These are phyloP conservation scores for Senecio squalidus DNA, from an alignment of 140 eudicot genomes.

Conservation along the genomic window DNA sequence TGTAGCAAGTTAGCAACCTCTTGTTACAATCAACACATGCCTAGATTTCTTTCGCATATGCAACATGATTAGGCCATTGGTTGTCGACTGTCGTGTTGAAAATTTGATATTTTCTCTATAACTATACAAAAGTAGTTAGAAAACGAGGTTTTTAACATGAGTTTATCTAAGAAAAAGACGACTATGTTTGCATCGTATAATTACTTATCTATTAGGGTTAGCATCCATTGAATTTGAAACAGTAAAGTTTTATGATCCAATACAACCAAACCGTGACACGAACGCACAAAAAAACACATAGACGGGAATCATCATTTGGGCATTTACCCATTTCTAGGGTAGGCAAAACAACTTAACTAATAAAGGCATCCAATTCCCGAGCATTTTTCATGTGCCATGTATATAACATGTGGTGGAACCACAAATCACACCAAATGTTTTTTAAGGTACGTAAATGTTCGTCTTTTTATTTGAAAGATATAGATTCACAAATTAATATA, in stretches of 20 bases:
- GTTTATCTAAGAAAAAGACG: slow-evolving; percentile 9
- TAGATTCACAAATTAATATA: no score
- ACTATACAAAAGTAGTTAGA: neutral
- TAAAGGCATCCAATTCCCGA: slow-evolving; percentile 9
- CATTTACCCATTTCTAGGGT: slow-evolving; percentile 10
- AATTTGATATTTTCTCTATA: neutral
- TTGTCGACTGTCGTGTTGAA: no score
- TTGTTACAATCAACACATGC: no score
- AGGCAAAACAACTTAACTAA: slow-evolving; percentile 12
- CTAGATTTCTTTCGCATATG: neutral
- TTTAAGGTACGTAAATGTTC: slow-evolving; percentile 11
- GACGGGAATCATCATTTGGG: no score
- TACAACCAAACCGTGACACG: neutral
- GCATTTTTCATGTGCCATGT: slow-evolving; percentile 9
- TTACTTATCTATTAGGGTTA: no score
- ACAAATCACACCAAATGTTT: slow-evolving; percentile 15
- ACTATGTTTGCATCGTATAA: no score
- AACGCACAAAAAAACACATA: no score
- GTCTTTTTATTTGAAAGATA: no score
- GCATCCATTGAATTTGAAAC: no score
- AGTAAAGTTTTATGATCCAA: neutral
- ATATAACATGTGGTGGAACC: slow-evolving; percentile 11
- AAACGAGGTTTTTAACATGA: neutral
- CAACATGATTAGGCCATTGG: slow-evolving; percentile 2
- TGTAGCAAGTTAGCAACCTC: no score